Evolutionary conservation across 805 yeast species (phyloP).

Genomic region (Wickerhamomyces tratensis): DNA sequence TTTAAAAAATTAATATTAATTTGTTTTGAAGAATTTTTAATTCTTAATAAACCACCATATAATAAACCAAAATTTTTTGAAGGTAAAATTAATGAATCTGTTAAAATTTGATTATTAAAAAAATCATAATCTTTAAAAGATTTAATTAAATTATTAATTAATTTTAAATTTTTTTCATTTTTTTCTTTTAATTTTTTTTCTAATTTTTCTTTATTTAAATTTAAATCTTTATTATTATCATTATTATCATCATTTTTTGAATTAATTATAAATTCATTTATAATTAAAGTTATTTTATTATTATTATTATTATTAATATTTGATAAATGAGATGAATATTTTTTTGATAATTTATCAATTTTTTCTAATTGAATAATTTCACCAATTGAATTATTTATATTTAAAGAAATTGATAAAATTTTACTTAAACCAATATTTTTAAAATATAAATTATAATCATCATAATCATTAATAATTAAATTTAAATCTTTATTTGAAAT

Average conservation of each 20-base stretch:
- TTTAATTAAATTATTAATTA: slow-evolving; percentile 14
- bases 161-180: slow-evolving; percentile 10
- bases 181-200: slow-evolving; percentile 12
- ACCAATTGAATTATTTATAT: slow-evolving; percentile 41
- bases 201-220: slow-evolving; percentile 10
- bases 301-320: too few species aligned
- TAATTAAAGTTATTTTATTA: slow-evolving; percentile 14
- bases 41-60: slow-evolving; percentile 48
- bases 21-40: slow-evolving; percentile 20
- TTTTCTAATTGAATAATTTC: slow-evolving; percentile 42
- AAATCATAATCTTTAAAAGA: slow-evolving; percentile 8
- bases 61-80: slow-evolving; percentile 35
- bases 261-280: slow-evolving; percentile 48
- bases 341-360: slow-evolving; percentile 16
- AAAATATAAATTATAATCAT: too few species aligned
- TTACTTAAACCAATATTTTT: slow-evolving; percentile 41
- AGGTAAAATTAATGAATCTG: slow-evolving; percentile 47
- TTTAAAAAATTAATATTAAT: slow-evolving; percentile 16
- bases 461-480: too few species aligned
- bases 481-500: slow-evolving; percentile 11
- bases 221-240: slow-evolving; percentile 22
- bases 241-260: slow-evolving; percentile 18
- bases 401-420: slow-evolving; percentile 46
- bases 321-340: slow-evolving; percentile 11
- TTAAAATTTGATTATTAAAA: slow-evolving; percentile 26